Percentiles rank a stretch among this genome's conserved stretches.
These are phyloP conservation scores for Arthonia radiata DNA, from an alignment of 495 filamentous ascomycete genomes.

Conservation along the genomic window DNA sequence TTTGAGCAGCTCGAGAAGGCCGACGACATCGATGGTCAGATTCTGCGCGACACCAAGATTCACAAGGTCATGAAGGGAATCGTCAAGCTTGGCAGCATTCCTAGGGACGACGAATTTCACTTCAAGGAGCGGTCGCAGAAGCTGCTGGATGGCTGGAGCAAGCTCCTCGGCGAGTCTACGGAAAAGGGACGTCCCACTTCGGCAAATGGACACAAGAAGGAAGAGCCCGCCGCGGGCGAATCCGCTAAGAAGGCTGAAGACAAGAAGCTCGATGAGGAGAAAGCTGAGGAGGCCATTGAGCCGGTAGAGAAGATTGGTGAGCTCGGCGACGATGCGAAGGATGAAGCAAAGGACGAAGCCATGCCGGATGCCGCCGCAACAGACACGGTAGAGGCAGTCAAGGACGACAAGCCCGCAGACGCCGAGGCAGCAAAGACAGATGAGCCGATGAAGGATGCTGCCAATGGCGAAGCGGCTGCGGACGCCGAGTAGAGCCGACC, in stretches of 20 bases:
- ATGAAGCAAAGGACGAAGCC: neutral
- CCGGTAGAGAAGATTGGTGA: conserved; percentile 4
- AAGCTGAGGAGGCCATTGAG: conserved; percentile 13
- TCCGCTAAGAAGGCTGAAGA: conserved; percentile 1
- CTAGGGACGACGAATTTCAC: conserved; percentile 58
- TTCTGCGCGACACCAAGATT: conserved; percentile 71
- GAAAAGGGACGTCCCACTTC: conserved; percentile 14
- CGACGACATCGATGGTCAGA: conserved; percentile 56
- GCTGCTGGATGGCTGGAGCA: conserved; percentile 62
- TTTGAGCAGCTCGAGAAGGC: conserved; percentile 56
- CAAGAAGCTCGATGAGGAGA: conserved; percentile 15
- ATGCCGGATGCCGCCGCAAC: conserved; percentile 2
- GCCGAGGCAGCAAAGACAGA: conserved; percentile 2
- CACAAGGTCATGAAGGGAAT: conserved; percentile 86
- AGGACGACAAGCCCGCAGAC: neutral
- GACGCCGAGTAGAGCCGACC: too few species aligned
- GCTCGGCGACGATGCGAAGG: neutral
- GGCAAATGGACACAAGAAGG: conserved; percentile 19
- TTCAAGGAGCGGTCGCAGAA: conserved; percentile 57
- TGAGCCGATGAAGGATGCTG: conserved; percentile 1
- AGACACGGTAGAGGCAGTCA: conserved; percentile 1
- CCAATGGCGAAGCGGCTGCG: neutral
- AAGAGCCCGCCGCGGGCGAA: conserved; percentile 12
- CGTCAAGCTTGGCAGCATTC: conserved; percentile 56
- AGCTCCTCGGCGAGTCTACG: conserved; percentile 34